Conservation (phyloP, 306 rosid genomes). For the Fagus crenata region DNA sequence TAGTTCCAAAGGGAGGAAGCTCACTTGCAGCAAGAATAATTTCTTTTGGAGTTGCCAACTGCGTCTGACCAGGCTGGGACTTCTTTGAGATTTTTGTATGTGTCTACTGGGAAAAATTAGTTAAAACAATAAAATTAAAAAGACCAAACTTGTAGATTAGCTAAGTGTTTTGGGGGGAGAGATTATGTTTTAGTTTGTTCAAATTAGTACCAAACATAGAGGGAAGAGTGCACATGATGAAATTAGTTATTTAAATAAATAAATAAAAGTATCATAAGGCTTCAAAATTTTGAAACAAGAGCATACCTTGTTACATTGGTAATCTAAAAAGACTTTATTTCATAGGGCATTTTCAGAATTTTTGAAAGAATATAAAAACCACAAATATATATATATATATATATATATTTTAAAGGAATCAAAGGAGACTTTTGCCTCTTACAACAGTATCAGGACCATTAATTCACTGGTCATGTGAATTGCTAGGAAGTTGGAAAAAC, state of each 20-base stretch:
- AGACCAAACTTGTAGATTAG: not conserved
- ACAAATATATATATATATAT: not conserved
- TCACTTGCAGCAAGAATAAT: slow-evolving; percentile 48
- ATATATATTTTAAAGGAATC: too few relatives aligned
- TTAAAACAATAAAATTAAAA: not conserved
- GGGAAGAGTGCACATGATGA: not conserved
- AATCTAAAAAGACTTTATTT: too few relatives aligned
- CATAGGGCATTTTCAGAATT: not conserved
- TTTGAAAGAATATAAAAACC: not conserved
- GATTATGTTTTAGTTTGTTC: not conserved
- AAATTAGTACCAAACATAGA: not conserved
- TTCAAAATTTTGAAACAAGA: not conserved
- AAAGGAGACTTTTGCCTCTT: not conserved
- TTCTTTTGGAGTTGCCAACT: slow-evolving; percentile 38
- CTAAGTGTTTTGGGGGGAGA: not conserved
- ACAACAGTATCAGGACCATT: not conserved
- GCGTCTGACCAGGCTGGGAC: slow-evolving; percentile 35
- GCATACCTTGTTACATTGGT: not conserved
- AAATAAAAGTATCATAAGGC: not conserved
- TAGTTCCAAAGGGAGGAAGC: slow-evolving; percentile 69
- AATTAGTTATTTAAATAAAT: not conserved
- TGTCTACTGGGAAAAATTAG: slow-evolving; percentile 49
- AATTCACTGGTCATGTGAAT: not conserved
- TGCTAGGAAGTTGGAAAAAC: not conserved
- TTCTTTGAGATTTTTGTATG: slow-evolving; percentile 53